Base-by-base conservation (phyloP, 1,284 basidiomycete genomes). In the Puccinia novopanici region DNA sequence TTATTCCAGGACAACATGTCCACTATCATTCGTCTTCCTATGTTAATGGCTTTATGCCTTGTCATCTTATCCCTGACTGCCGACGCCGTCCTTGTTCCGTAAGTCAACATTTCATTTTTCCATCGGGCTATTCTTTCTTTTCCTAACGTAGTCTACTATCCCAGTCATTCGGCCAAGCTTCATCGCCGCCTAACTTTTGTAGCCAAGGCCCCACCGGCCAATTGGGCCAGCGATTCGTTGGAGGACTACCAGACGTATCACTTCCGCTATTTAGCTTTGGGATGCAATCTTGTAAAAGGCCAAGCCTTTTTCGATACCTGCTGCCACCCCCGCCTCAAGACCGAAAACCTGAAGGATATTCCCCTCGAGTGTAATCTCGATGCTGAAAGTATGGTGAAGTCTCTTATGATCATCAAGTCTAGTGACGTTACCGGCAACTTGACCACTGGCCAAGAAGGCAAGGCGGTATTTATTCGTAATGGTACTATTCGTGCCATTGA, bases 181-280 rank as follows among this genome's bases (percentile, higher is more conserved):
- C 77, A 80, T 52, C 68, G 77, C 10, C 67, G 77, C 8, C 57
- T 80, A 30, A 80, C 77, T 4, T 80, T 73, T 42, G 77, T 80
- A 5, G 77, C 77, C n/a, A 40, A 73, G 27, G 55, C 77, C 15
- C 55, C 77, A 22, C 77, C 68, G 8, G 54, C 55, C 30, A 57
- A 52, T 27, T 80, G 77, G 77, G 57, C 67, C 17, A 80, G 50
- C 15, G 70, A 45, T 34, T 61, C 77, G 0, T n/a, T 72, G 0
- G 77, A 80, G 37, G 77, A 80, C 45, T 80, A 80, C 45, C 67
- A 80, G 22, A 55, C 72, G 61, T 80, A 72, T 34, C 77, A 73
- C 22, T 72, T 80, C 34, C 67, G 77, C 13, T 80, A 72, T 30
- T 45, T 80, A 15, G 57, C 77, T 24, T 24, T 80, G 12, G 77